Evolutionary conservation across 73 alveolate species (phyloP).

Genomic region (Paramecium sonneborni): DNA sequence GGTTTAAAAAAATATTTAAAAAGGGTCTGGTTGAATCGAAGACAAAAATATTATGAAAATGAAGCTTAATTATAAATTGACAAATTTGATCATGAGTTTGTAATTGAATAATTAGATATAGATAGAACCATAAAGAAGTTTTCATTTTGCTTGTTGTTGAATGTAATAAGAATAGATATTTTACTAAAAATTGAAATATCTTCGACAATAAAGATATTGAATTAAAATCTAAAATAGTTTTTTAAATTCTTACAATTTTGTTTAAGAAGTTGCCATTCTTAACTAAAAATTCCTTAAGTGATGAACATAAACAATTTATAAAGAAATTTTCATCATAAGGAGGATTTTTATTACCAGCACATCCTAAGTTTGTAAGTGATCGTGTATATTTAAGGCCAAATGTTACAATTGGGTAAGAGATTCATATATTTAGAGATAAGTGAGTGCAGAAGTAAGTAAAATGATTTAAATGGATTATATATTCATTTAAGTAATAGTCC

Average conservation of each 20-base stretch:
- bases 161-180: constrained; percentile 1
- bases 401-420: background rate
- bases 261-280: background rate
- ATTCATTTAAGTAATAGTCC: background rate
- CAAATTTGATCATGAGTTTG: background rate
- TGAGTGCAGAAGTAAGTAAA: background rate
- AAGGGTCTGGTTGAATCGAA: background rate
- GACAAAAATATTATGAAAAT: background rate
- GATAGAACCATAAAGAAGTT: constrained; percentile 5
- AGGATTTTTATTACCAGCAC: constrained; percentile 1
- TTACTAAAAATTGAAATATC: background rate
- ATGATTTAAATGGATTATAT: background rate
- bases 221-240: background rate
- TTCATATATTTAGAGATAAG: background rate
- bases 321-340: background rate
- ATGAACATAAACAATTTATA: background rate
- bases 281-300: background rate
- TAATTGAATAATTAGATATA: background rate
- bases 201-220: background rate
- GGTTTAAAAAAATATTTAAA: background rate
- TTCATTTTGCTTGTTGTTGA: constrained; percentile 7
- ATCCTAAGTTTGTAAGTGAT: constrained; percentile 13
- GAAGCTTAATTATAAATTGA: background rate
- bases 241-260: background rate
- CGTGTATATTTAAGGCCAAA: background rate